Evolutionary conservation across 2,329 filamentous ascomycete species (phyloP), one percentile per base, ranked within the genome.

Genomic region (Chrysoporthe puriensis): DNA sequence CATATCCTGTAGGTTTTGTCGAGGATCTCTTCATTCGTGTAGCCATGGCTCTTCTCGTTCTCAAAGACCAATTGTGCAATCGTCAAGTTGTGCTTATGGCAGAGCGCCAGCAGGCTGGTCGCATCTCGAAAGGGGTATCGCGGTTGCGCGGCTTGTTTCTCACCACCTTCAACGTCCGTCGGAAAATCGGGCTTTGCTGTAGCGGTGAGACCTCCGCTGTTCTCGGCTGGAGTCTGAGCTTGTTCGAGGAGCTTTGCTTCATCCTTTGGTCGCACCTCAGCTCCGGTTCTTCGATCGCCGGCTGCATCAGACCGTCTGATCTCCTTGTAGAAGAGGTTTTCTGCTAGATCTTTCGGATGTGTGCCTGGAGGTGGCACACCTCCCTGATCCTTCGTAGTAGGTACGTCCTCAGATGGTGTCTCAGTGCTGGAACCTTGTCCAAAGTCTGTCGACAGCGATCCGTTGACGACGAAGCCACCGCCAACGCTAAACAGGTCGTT

Each of bases 271-370:
- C 80, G 83, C 18, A 83, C 75, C 71, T 83, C 82, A 1, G 78
- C 74, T 1, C 83, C 83, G 0, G 78, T 82, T 65, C 77, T 76
- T 13, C 83, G 81, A 66, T 82, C 80, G 46, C 81, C 81, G 0
- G 79, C 81, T 2, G 82, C 83, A 70, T 85, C 81, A 2, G 78
- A 76, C 48, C 83, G 77, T 57, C 80, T 73, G 63, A 84, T 84
- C 69, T 84, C 81, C 70, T 85, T 85, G 76, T 85, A 85, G 70
- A 80, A 85, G 76, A 85, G 73, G 70, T 85, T 85, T 71, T 85
- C 83, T 0, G 82, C 82, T 72, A 84, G 70, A 70, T 85, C 83
- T n/a, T 79, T 78, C 2, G 83, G 83, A 64, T 84, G 81, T 5
- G 52, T 69, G 7, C 54, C 57, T n/a, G 66, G 42, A 16, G 42